Base-by-base conservation (phyloP, 169 alveolate species). In the Sarcocystis neurona region DNA sequence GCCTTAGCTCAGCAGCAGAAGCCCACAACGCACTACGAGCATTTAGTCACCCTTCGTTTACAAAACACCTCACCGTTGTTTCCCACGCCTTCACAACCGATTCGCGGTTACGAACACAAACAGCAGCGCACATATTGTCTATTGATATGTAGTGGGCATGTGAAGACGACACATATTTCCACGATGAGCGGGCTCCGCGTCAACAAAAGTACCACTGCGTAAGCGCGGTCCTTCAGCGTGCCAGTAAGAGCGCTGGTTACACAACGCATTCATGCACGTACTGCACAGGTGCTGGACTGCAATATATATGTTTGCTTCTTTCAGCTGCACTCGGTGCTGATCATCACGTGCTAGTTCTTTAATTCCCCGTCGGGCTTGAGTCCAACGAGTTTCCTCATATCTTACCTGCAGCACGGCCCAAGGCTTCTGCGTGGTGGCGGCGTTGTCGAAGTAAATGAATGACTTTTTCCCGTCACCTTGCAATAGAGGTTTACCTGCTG, bases 361-460 rank as follows among this genome's bases (percentile, higher is more conserved):
- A n/a, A n/a, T n/a, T n/a, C n/a, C n/a, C n/a, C n/a, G n/a, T n/a
- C n/a, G n/a, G n/a, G n/a, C n/a, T n/a, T n/a, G n/a, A n/a, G n/a
- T 3, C n/a, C 68, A 23, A 46, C 18, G 32, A 27, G 20, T 32
- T 39, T 4, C 41, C 4, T 27, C 48, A 0, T 32, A 12, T 30
- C 84, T 66, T 47, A 79, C 91, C n/a, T 87, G 60, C 8, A 87
- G 18, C 60, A 87, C 91, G n/a, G 18, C 41, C 48, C 79, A 47
- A 41, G 91, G 91, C 56, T 74, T 87, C 58, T 87, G 91, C 44
- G 91, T 37, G 23, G 91, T 74, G 12, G 91, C 91, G n/a, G 88
- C 91, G 39, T 43, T 87, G 68, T 87, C 91, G 47, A 87, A 75
- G 23, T 75, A 74, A 6, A 87, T 41, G 2, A 80, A 2, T 18